Evolutionary conservation across 2,329 filamentous ascomycete genomes (phyloP), one percentile per base, ranked within the genome.

Genomic region (Alternaria novae-zelandiae): DNA sequence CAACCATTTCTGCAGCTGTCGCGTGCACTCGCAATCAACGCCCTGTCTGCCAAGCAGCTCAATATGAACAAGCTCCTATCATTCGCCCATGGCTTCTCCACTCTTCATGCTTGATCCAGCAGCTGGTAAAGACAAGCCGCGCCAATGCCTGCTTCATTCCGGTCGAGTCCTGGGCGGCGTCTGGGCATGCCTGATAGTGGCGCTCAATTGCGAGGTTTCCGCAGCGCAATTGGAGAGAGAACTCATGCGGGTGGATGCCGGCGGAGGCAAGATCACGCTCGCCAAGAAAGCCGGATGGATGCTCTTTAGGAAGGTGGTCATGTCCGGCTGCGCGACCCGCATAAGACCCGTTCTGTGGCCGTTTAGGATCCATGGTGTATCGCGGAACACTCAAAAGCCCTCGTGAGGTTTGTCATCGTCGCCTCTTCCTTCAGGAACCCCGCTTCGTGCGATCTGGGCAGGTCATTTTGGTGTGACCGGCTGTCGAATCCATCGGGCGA

Each of bases 111-210:
- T 54, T 23, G 17, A 32, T 46, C 26, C 20, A 32, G 58, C 28
- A 30, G 23, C 55, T 44, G 26, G 43, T 23, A 53, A 53, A 53
- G 49, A 53, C 49, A 53, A 53, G 49, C 49, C 20, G 49, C 49
- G 30, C 49, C 49, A 53, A 53, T 53, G 30, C 49, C 49, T 36
- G 49, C 49, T 36, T 53, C 32, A 23, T 21, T 47, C 55, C 62
- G 21, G 57, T 67, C 65, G 54, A 56, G 57, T 57, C 32, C 67
- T 69, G 49, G 67, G 67, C 67, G 53, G 43, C 17, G 41, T 6
- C 64, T 69, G 58, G 67, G 67, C 67, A 21, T 23, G 25, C 46
- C 50, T 60, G 67, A 65, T 63, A 67, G 64, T 67, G 62, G 62
- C 66, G 46, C 49, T 23, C 28, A 17, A 23, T 36, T 23, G 28